Evolutionary conservation across 805 yeast species (phyloP), one percentile per base, ranked within the genome.

Genomic region (Myxozyma neotropica): DNA sequence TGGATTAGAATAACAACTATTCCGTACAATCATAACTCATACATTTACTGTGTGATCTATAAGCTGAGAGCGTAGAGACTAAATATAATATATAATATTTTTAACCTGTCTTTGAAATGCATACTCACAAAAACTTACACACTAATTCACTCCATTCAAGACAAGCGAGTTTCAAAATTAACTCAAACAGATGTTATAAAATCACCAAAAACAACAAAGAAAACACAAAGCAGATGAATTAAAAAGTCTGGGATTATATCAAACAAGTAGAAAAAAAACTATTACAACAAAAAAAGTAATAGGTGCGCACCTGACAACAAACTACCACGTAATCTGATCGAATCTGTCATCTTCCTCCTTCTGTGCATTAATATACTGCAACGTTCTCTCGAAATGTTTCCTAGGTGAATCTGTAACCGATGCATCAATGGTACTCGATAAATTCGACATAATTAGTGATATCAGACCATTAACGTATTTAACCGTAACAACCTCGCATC

Each of bases 391-490:
- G 70, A 90, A 89, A 71, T 84, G 86, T 67, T 80, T 71, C 64
- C 75, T 70, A 4, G 84, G 80, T 12, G 74, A 67, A 23, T 74
- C 77, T 43, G 70, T 75, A 35, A 69, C 66, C 46, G 70, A 65
- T 21, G 53, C 56, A 29, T 67, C 67, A 24, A 63, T 54, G 35
- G 65, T 54, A 35, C 43, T 61, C 42, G 66, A 54, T 50, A 77
- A 67, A 59, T 75, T 76, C 49, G 71, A 68, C 39, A 68, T 57
- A 51, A 92, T 89, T 68, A 94, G 78, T 65, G 89, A 96, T 57
- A 94, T 87, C 63, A 94, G 77, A 8, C 96, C 96, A 69, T 88
- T 89, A 69, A 93, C 84, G 69, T 90, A 90, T 68, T 83, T 83
- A 42, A 85, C 78, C 43, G 88, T 87, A 31, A 93, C 84, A 33